These are phyloP conservation scores for Bacidia rubella DNA, from an alignment of 495 filamentous ascomycete genomes.

Conservation along the genomic window DNA sequence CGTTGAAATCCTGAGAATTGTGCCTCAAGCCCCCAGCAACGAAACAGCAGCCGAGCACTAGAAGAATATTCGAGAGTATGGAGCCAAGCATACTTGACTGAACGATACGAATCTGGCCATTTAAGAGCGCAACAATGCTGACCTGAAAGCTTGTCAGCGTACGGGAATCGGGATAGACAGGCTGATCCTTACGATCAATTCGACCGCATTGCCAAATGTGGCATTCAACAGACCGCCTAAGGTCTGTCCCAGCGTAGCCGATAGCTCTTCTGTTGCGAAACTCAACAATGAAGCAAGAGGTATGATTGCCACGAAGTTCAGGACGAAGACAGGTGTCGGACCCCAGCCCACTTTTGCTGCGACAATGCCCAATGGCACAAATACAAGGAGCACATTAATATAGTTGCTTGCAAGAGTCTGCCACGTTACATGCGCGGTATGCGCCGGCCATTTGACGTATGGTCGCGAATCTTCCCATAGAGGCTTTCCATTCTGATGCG, in stretches of 20 bases:
- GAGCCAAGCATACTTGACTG: conserved; percentile 96
- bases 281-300: conserved; percentile 84
- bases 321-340: conserved; percentile 61
- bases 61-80: conserved; percentile 87
- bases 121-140: conserved; percentile 77
- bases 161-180: background rate
- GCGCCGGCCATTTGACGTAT: conserved; percentile 45
- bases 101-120: conserved; percentile 84
- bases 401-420: conserved; percentile 50
- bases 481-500: conserved; percentile 7
- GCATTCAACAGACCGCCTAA: conserved; percentile 89
- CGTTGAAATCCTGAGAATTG: conserved; percentile 66
- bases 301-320: conserved; percentile 95
- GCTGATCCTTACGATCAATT: conserved; percentile 64
- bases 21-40: conserved; percentile 62
- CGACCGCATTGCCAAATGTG: conserved; percentile 96
- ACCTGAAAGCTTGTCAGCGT: conserved; percentile 41
- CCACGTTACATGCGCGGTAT: conserved; percentile 37
- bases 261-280: conserved; percentile 90
- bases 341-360: conserved; percentile 60
- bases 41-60: conserved; percentile 96
- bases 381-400: conserved; percentile 76
- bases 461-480: conserved; percentile 23
- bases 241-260: conserved; percentile 71
- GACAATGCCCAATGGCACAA: conserved; percentile 80